Percentiles rank a stretch among this genome's conserved stretches.
Conservation (phyloP, 1,284 basidiomycete species). For the Spongiforma sp. region DNA sequence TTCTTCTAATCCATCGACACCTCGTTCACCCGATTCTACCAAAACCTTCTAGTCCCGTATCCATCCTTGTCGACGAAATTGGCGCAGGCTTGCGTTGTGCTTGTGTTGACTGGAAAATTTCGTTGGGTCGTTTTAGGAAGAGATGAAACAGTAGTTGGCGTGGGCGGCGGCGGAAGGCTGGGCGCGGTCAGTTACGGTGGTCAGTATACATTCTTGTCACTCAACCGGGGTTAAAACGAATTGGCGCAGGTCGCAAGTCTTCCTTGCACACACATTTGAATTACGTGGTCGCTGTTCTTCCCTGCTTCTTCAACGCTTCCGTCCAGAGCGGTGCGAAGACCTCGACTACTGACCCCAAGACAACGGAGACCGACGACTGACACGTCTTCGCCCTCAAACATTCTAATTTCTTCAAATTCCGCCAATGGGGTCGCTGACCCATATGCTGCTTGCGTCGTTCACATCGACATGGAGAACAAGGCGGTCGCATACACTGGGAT, state of each 20-base stretch:
- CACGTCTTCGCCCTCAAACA: slow-evolving; percentile 45
- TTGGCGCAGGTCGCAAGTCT: slow-evolving; percentile 64
- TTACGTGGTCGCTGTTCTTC: slow-evolving; percentile 90
- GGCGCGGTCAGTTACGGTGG: slow-evolving; percentile 93
- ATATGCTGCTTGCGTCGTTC: slow-evolving; percentile 85
- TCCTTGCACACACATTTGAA: slow-evolving; percentile 75
- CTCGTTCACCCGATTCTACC: slow-evolving; percentile 82
- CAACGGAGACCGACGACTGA: slow-evolving; percentile 29
- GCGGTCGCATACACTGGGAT: slow-evolving; percentile 84
- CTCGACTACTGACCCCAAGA: slow-evolving; percentile 11
- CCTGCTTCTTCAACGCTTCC: slow-evolving; percentile 33
- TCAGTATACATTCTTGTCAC: slow-evolving; percentile 29
- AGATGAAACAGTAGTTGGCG: slow-evolving; percentile 93
- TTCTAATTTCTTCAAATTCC: slow-evolving; percentile 33
- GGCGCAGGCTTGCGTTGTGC: slow-evolving; percentile 88
- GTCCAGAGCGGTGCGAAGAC: slow-evolving; percentile 51
- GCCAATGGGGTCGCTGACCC: slow-evolving; percentile 48
- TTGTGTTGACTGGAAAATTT: slow-evolving; percentile 73
- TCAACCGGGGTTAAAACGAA: background rate
- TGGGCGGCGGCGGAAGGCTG: slow-evolving; percentile 83
- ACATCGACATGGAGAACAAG: slow-evolving; percentile 95
- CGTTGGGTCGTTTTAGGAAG: slow-evolving; percentile 85
- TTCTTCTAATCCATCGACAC: no score
- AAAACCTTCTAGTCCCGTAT: slow-evolving; percentile 69
- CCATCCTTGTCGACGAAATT: slow-evolving; percentile 82